These are phyloP conservation scores for Rhodotorula kratochvilovae DNA, from an alignment of 768 basidiomycete genomes.

Conservation along the genomic window DNA sequence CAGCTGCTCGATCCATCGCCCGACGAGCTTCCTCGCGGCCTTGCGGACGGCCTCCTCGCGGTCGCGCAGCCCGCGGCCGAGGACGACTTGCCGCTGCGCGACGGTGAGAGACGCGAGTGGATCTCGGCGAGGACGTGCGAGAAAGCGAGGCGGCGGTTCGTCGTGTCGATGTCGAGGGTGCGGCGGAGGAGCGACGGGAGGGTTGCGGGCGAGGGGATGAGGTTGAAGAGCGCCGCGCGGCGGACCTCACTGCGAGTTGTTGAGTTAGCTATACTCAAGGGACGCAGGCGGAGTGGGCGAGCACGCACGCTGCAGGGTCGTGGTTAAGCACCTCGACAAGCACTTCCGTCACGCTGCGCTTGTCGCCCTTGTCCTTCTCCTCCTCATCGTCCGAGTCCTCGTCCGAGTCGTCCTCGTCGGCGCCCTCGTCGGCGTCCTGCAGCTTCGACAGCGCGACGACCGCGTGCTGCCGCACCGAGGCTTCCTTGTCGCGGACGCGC, in stretches of 20 bases:
- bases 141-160: constrained; percentile 70
- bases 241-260: constrained; percentile 85
- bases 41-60: constrained; percentile 67
- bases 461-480: constrained; percentile 69
- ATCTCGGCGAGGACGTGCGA: constrained; percentile 59
- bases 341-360: constrained; percentile 55
- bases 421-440: constrained; percentile 61
- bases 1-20: constrained; percentile 59
- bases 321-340: constrained; percentile 63
- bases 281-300: background rate
- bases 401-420: constrained; percentile 53
- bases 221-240: constrained; percentile 66
- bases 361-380: background rate
- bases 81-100: constrained; percentile 68
- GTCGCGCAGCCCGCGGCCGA: constrained; percentile 79
- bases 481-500: constrained; percentile 73
- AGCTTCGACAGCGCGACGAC: constrained; percentile 74
- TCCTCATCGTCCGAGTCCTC: constrained; percentile 45
- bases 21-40: constrained; percentile 68
- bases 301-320: constrained; percentile 74
- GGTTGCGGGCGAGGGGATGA: constrained; percentile 58
- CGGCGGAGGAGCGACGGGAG: constrained; percentile 67
- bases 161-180: constrained; percentile 71
- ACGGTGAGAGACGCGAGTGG: constrained; percentile 62
- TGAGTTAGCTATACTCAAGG: no score